Percentiles rank a stretch among this genome's conserved stretches.
Evolutionary conservation across 2,329 filamentous ascomycete genomes (phyloP).

Genomic region (Verticillium nubilum): DNA sequence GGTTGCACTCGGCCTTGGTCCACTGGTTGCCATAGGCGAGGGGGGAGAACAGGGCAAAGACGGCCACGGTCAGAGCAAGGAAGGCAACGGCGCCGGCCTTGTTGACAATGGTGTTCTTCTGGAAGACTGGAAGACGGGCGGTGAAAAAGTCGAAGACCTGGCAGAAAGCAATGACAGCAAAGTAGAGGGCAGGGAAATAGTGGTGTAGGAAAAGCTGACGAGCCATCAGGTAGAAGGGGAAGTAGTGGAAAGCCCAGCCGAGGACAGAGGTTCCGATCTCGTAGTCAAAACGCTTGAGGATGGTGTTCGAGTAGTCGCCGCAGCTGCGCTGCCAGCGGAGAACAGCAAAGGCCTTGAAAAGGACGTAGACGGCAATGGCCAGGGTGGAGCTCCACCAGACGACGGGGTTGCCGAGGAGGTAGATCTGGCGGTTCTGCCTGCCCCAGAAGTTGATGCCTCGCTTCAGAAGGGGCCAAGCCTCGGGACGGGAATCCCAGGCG

Average conservation of each 20-base stretch:
- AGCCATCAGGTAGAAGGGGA: conserved; percentile 97
- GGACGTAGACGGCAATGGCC: conserved; percentile 68
- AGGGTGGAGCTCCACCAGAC: conserved; percentile 89
- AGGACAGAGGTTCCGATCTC: conserved; percentile 87
- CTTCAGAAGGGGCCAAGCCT: conserved; percentile 84
- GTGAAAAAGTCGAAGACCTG: conserved; percentile 85
- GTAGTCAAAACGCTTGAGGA: conserved; percentile 96
- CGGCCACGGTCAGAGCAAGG: conserved; percentile 65
- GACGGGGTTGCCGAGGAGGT: conserved; percentile 89
- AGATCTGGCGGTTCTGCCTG: conserved; percentile 88
- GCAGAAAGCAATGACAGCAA: conserved; percentile 82
- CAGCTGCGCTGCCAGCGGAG: conserved; percentile 93
- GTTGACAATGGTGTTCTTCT: conserved; percentile 67
- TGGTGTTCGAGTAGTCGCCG: conserved; percentile 74
- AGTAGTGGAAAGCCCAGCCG: conserved; percentile 97
- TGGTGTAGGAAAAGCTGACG: conserved; percentile 98
- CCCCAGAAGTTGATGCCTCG: conserved; percentile 99
- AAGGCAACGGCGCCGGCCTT: conserved; percentile 69
- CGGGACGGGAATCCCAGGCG: conserved; percentile 93
- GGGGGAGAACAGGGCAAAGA: conserved; percentile 81
- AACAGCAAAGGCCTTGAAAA: conserved; percentile 83
- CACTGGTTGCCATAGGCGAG: conserved; percentile 90
- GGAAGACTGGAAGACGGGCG: conserved; percentile 63
- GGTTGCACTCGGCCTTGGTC: conserved; percentile 78
- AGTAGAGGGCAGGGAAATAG: conserved; percentile 96